Base-by-base conservation (phyloP, 352 stramenopile genomes). In the Pythium phragmiticola region DNA sequence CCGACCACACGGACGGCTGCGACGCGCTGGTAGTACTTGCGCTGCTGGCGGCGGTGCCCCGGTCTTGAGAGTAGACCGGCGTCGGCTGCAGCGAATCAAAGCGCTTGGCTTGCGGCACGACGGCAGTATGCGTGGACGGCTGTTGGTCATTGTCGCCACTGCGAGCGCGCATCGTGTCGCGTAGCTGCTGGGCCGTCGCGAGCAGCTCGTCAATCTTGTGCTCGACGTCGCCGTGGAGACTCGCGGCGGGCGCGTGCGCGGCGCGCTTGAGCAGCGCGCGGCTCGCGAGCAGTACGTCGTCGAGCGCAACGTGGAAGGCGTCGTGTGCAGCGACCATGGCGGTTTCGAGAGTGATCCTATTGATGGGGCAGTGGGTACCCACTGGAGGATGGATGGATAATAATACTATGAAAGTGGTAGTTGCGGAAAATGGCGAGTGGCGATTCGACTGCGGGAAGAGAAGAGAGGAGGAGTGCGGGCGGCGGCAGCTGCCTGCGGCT, bases 1-100 rank as follows among this genome's bases (percentile, higher is more conserved):
- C 86, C 13, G 86, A 95, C 86, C 86, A 95, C 28, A 95, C 71
- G 3, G 82, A 92, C 52, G 84, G 86, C 74, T 95, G 86, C 28
- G 65, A 76, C 39, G 67, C 60, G 39, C 39, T 52, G 28, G 8
- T 46, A 28, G 8, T 46, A 37, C 3, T 33, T 1, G 39, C 53
- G 14, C 21, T 45, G 39, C 9, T 56, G 37, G 36, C 48, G 34
- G 8, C 50, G 26, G 51, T 17, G 17, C 55, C 49, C 60, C 66
- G 50, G 8, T 67, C 58, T 12, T 81, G 75, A n/a, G 58, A 70
- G 16, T 66, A 72, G 33, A 80, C 57, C 42, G 75, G 48, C 34
- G 73, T 85, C 14, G 74, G 54, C 53, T 82, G 62, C 60, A 92
- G 63, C 47, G 68, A 53, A 12, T 84, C 71, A 17, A 89, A 84